phyloP scores from a whole-genome alignment of 306 rosid species.

The Trichosanthes cucumerina region DNA sequence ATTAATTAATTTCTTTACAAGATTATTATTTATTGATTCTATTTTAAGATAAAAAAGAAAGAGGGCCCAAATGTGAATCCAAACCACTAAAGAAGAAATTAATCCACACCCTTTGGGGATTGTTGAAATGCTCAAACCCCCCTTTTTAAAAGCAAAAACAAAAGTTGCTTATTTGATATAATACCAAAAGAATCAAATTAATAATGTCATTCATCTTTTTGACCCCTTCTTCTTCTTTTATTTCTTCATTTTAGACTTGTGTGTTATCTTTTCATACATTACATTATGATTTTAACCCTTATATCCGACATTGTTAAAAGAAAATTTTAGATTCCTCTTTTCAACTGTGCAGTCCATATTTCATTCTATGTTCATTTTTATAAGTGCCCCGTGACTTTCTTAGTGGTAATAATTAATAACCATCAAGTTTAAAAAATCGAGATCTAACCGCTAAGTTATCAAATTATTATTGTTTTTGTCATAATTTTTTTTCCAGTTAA shows the following conservation, averaged over 20 bases:
- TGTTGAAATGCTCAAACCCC: background rate
- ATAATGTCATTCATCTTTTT: background rate
- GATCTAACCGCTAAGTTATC: background rate
- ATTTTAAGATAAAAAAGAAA: background rate
- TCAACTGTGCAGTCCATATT: background rate
- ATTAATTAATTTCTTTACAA: background rate
- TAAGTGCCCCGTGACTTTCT: background rate
- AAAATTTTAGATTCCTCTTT: background rate
- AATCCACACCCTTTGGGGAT: background rate
- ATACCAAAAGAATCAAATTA: conserved; percentile 3
- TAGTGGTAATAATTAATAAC: background rate
- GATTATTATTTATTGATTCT: background rate
- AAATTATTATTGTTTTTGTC: too few relatives aligned
- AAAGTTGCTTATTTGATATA: background rate
- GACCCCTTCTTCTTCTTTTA: background rate
- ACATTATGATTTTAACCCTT: background rate
- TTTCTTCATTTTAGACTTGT: background rate
- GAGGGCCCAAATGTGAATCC: background rate
- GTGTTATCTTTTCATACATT: background rate
- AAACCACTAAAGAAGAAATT: background rate
- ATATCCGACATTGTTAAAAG: background rate
- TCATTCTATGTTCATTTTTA: background rate
- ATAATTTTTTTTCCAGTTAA: too few relatives aligned
- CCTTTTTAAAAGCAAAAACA: conserved; percentile 2
- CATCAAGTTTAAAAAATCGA: background rate